phyloP scores from a whole-genome alignment of 148 eudicot species.

The Diospyros lotus region DNA sequence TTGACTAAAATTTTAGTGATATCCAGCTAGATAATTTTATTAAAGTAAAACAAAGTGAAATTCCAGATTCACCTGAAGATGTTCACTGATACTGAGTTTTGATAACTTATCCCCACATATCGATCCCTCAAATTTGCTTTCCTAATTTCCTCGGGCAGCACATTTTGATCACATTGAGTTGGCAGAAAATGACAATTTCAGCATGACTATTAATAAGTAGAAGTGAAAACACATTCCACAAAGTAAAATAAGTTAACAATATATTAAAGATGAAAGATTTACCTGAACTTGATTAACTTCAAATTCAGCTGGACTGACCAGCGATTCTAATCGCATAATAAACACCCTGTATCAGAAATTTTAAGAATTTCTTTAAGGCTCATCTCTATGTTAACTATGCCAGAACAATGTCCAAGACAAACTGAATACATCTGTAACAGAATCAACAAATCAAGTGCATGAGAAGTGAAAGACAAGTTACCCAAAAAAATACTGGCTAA shows the following conservation, averaged over 20 bases:
- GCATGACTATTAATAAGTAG: conserved; percentile 12
- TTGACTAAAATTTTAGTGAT: not conserved
- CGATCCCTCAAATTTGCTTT: conserved; percentile 14
- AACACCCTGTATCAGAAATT: conserved; percentile 67
- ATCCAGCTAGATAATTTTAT: not conserved
- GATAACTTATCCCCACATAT: conserved; percentile 12
- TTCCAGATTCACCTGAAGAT: conserved; percentile 16
- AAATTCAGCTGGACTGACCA: conserved; percentile 38
- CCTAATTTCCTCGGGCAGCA: conserved; percentile 13
- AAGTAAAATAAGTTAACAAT: conserved; percentile 1
- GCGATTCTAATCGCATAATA: conserved; percentile 48
- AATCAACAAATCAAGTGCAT: not conserved
- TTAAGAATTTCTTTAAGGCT: not conserved
- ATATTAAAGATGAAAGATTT: conserved; percentile 20
- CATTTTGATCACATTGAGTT: conserved; percentile 19
- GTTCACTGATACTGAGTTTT: conserved; percentile 10
- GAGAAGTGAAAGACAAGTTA: too few relatives aligned
- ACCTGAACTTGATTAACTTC: conserved; percentile 52
- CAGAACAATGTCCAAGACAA: not conserved
- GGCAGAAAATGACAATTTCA: conserved; percentile 18
- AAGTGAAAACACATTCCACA: not conserved
- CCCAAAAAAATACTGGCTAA: too few relatives aligned
- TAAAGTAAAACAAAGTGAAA: not conserved
- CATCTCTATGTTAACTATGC: not conserved
- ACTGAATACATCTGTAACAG: not conserved